Evolutionary conservation across 768 basidiomycete genomes (phyloP), one percentile per base, ranked within the genome.

Genomic region (Boletus rubescentipes): DNA sequence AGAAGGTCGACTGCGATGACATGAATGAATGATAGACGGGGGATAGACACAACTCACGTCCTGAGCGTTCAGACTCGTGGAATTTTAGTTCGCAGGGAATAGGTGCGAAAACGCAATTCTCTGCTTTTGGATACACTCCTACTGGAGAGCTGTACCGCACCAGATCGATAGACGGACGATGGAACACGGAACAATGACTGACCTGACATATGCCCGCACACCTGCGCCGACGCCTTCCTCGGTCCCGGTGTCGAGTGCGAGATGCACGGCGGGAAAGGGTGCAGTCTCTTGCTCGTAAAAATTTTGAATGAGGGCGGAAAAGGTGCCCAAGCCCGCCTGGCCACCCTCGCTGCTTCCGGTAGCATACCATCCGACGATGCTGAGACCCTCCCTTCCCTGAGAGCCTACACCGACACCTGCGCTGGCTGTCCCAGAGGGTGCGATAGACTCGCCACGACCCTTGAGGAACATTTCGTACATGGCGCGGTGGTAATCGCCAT

Each of bases 221-320:
- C 92, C 88, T 7, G 93, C 82, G 18, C 75, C 79, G 53, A 78
- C 70, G 11, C 79, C 79, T 45, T 73, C 79, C 57, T 86, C 85
- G 4, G 85, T 77, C 18, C 91, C 89, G 9, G 94, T 95, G 72
- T 96, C 91, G 35, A 98, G 76, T 5, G 93, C 87, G 50, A 98
- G 78, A 70, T 98, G 94, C 44, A 98, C 83, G 4, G 96, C 93
- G 31, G 87, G 91, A 68, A 89, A 84, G 3, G 93, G 91, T 0
- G 84, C 78, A 6, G 92, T 93, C 72, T 98, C 93, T 79, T 91
- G 86, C 37, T 91, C 85, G 73, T 97, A 98, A 76, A 97, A 97
- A 73, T 95, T 93, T 79, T 98, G 96, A 67, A 98, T 95, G 61
- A 98, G 82, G 11, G 96, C 93, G 26, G 95, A 95, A 75, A 93